Percentiles rank a stretch among this genome's conserved stretches.
These are phyloP conservation scores for Boletellus ananiceps DNA, from an alignment of 768 basidiomycete genomes.

Conservation along the genomic window DNA sequence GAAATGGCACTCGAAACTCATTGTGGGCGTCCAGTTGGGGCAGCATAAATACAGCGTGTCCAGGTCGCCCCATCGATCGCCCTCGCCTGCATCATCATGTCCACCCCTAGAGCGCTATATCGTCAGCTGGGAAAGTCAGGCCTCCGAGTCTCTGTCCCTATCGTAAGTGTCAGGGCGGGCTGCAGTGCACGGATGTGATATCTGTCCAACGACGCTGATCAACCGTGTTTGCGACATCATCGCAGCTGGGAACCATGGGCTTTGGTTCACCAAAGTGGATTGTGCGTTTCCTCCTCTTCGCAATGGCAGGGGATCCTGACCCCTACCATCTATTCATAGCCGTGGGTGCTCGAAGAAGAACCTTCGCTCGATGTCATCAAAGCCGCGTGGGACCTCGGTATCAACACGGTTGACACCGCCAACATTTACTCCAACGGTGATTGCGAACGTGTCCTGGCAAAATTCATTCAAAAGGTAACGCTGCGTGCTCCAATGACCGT, in stretches of 20 bases:
- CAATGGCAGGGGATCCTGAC: background rate
- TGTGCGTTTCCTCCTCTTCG: slow-evolving; percentile 11
- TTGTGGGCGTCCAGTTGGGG: no score
- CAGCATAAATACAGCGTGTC: background rate
- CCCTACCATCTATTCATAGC: slow-evolving; percentile 3
- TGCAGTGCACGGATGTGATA: background rate
- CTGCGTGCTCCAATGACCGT: background rate
- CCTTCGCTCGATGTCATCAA: slow-evolving; percentile 33
- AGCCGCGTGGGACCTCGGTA: slow-evolving; percentile 37
- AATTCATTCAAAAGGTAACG: slow-evolving; percentile 31
- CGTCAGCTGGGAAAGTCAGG: slow-evolving; percentile 30
- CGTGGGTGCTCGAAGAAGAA: slow-evolving; percentile 28
- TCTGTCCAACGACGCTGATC: background rate
- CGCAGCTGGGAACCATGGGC: slow-evolving; percentile 26
- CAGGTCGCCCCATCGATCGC: background rate
- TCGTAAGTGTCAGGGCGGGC: slow-evolving; percentile 16
- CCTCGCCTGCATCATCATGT: background rate
- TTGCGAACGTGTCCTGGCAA: slow-evolving; percentile 35
- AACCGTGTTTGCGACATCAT: background rate
- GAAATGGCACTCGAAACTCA: background rate
- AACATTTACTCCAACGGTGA: slow-evolving; percentile 35
- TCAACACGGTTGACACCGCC: slow-evolving; percentile 40
- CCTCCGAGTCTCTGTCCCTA: slow-evolving; percentile 33
- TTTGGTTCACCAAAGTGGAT: slow-evolving; percentile 26
- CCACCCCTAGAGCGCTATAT: slow-evolving; percentile 21